Percentiles rank a stretch among this genome's conserved stretches.
Conservation (phyloP, 2,329 filamentous ascomycete species). For the Hypoxylon sp. region DNA sequence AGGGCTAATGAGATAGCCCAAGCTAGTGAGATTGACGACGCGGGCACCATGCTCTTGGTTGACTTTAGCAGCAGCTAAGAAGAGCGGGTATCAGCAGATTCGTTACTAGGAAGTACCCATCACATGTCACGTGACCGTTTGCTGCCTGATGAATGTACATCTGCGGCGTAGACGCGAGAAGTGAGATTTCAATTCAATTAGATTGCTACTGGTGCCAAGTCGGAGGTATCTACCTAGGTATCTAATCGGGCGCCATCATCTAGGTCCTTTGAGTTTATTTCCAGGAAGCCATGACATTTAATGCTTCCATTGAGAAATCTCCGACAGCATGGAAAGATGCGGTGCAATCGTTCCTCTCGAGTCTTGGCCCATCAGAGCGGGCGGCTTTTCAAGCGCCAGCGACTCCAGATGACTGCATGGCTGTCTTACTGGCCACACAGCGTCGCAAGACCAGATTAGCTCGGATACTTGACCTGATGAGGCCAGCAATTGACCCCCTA, state of each 20-base stretch:
- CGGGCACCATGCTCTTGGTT: slow-evolving; percentile 52
- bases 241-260: background rate
- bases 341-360: slow-evolving; percentile 31
- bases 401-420: slow-evolving; percentile 39
- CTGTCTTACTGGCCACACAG: slow-evolving; percentile 34
- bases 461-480: slow-evolving; percentile 36
- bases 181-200: background rate
- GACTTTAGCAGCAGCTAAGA: slow-evolving; percentile 55
- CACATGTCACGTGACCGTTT: background rate
- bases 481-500: slow-evolving; percentile 33
- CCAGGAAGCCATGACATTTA: slow-evolving; percentile 5
- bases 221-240: background rate
- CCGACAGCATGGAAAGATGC: slow-evolving; percentile 36
- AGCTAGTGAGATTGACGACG: slow-evolving; percentile 60
- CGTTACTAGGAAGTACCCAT: slow-evolving; percentile 63
- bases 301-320: background rate
- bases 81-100: slow-evolving; percentile 63
- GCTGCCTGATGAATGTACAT: background rate
- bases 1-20: slow-evolving; percentile 57
- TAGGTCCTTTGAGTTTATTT: background rate
- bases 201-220: background rate
- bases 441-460: slow-evolving; percentile 37
- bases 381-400: slow-evolving; percentile 31
- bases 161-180: background rate
- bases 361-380: slow-evolving; percentile 30